A percentile compares a stretch with the other conserved stretches of the same genome.
Conservation (phyloP, 805 yeast species). For the Hanseniaspora valbyensis region DNA sequence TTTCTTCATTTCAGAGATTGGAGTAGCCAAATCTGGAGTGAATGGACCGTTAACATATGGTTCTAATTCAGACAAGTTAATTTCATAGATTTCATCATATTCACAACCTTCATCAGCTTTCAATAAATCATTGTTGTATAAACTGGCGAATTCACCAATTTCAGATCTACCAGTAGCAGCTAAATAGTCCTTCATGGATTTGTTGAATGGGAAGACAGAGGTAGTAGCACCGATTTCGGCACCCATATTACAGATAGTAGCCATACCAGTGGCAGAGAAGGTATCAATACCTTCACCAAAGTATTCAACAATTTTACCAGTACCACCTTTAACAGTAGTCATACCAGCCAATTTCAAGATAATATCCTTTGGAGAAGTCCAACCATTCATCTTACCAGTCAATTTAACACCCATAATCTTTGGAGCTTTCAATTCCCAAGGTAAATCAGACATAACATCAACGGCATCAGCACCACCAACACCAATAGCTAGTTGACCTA, state of each 20-base stretch:
- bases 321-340: conserved; percentile 95
- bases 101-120: conserved; percentile 86
- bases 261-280: conserved; percentile 97
- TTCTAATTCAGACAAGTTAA: conserved; percentile 78
- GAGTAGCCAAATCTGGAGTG: conserved; percentile 96
- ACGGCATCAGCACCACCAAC: conserved; percentile 99
- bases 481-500: conserved; percentile 96
- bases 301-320: conserved; percentile 92
- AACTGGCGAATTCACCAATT: conserved; percentile 69
- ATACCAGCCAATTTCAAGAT: conserved; percentile 87
- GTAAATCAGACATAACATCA: conserved; percentile 84
- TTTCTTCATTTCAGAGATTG: conserved; percentile 75
- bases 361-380: conserved; percentile 96
- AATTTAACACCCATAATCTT: conserved; percentile 88
- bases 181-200: conserved; percentile 77
- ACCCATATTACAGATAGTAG: conserved; percentile 98
- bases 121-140: conserved; percentile 57
- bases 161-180: conserved; percentile 75
- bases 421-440: conserved; percentile 98
- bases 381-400: conserved; percentile 82
- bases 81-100: conserved; percentile 87
- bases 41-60: conserved; percentile 97
- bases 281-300: conserved; percentile 90
- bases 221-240: conserved; percentile 99
- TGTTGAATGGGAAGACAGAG: conserved; percentile 92